These are phyloP conservation scores for Scleroderma bovista DNA, from an alignment of 768 basidiomycete species.

Conservation along the genomic window DNA sequence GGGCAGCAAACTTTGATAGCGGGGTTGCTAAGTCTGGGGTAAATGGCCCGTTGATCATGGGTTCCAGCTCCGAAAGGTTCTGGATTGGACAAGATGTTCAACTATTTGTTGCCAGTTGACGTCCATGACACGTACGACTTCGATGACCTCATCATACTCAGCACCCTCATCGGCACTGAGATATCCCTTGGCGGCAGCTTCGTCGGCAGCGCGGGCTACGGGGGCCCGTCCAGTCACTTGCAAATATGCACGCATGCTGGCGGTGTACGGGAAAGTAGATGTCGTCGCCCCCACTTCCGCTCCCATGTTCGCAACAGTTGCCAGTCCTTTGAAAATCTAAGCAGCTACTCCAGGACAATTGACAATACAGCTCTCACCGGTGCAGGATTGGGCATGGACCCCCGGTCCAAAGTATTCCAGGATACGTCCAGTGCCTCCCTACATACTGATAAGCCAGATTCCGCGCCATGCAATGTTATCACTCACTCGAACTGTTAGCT, in stretches of 20 bases:
- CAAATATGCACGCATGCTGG: conserved; percentile 85
- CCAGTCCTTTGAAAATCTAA: conserved; percentile 50
- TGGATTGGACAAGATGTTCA: conserved; percentile 26
- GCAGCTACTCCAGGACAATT: neutral
- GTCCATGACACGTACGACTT: conserved; percentile 57
- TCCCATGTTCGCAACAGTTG: conserved; percentile 98
- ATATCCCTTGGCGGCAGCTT: conserved; percentile 73
- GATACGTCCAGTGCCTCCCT: conserved; percentile 96
- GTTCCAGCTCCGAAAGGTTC: conserved; percentile 87
- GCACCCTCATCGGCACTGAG: conserved; percentile 79
- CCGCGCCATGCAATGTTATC: neutral
- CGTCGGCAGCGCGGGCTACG: conserved; percentile 83
- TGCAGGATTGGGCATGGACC: conserved; percentile 84
- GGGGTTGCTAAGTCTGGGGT: conserved; percentile 96
- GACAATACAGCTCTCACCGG: conserved; percentile 44
- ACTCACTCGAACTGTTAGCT: conserved; percentile 84
- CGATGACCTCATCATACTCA: conserved; percentile 92
- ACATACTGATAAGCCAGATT: conserved; percentile 3
- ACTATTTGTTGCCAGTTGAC: neutral
- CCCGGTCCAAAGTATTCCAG: conserved; percentile 97
- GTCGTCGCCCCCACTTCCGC: conserved; percentile 99
- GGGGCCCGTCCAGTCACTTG: conserved; percentile 82
- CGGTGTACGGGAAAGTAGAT: conserved; percentile 93
- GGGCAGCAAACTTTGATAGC: conserved; percentile 77
- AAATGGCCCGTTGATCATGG: conserved; percentile 94